Evolutionary conservation across 768 basidiomycete species (phyloP).

Genomic region (Lentinula guzmanii): DNA sequence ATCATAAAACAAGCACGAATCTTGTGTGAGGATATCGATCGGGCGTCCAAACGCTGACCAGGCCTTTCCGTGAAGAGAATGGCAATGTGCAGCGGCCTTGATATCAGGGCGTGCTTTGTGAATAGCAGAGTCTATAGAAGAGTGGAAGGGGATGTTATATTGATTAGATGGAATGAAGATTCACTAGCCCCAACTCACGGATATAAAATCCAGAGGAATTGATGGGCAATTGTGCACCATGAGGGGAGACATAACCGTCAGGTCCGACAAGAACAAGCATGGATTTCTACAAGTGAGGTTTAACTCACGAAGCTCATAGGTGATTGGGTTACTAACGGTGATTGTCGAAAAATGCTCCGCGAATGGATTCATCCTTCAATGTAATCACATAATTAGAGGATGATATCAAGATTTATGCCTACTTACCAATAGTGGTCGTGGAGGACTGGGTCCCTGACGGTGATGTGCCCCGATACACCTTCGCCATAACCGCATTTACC

Average conservation of each 20-base stretch:
- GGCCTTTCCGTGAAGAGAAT: constrained; percentile 42
- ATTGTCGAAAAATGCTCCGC: constrained; percentile 21
- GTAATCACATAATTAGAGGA: background rate
- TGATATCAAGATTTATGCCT: background rate
- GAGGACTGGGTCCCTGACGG: constrained; percentile 17
- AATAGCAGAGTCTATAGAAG: constrained; percentile 31
- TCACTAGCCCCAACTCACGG: constrained; percentile 7
- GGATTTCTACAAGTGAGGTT: constrained; percentile 13
- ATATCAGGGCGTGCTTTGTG: constrained; percentile 44
- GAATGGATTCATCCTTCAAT: constrained; percentile 20
- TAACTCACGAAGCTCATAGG: background rate
- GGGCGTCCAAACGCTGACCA: constrained; percentile 39
- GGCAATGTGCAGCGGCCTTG: constrained; percentile 40
- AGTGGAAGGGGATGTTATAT: constrained; percentile 7
- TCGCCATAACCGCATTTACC: constrained; percentile 15
- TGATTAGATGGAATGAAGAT: constrained; percentile 5
- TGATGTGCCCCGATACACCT: constrained; percentile 20
- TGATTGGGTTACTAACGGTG: constrained; percentile 10
- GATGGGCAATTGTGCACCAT: constrained; percentile 22
- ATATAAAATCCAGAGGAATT: constrained; percentile 21
- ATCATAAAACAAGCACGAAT: constrained; percentile 36
- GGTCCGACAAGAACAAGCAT: constrained; percentile 23
- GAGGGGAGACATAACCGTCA: constrained; percentile 17
- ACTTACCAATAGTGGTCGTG: constrained; percentile 20
- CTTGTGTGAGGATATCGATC: constrained; percentile 38